Base-by-base conservation (phyloP, 768 basidiomycete species). In the Termitomyces sp. region DNA sequence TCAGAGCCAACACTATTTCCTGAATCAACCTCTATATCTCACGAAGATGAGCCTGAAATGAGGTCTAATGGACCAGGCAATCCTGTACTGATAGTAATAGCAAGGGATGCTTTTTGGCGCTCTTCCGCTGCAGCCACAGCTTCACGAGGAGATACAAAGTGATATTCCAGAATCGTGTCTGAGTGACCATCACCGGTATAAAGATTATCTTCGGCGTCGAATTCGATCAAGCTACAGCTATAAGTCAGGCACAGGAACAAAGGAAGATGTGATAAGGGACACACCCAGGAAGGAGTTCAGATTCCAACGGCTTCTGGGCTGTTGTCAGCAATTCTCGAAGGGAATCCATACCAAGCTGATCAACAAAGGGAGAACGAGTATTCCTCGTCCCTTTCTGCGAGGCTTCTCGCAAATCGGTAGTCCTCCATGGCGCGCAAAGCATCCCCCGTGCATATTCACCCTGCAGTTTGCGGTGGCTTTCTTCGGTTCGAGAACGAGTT, bases 291-390 rank as follows among this genome's bases (percentile, higher is more conserved):
- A 19, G 19, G 3, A 45, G 11, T 21, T 32, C 40, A 30, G 34
- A 19, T 14, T 50, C 45, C 24, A n/a, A 45, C 22, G 45, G 15
- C 37, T 49, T 28, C 30, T 21, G 58, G 44, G 67, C 48, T 5
- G 77, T 60, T 5, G 77, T 70, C 37, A 73, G 43, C 3, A 80
- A 77, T 22, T 73, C 74, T 3, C 53, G 60, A 34, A 71, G 73
- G 59, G 83, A 79, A 30, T 78, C 75, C 0, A 55, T 56, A 6
- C 75, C 73, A 6, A 68, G 72, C 28, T 62, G 65, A 51, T 82
- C 74, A 11, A 71, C 59, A 1, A 68, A 57, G 1, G 50, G 53
- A 47, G 0, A 69, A 61, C 4, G 56, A 57, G 0, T 79, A 77
- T 0, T 64, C 60, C 17, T 65, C 66, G n/a, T 78, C 58, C 4